Conservation (phyloP, 768 basidiomycete genomes). For the Boletus sp. region DNA sequence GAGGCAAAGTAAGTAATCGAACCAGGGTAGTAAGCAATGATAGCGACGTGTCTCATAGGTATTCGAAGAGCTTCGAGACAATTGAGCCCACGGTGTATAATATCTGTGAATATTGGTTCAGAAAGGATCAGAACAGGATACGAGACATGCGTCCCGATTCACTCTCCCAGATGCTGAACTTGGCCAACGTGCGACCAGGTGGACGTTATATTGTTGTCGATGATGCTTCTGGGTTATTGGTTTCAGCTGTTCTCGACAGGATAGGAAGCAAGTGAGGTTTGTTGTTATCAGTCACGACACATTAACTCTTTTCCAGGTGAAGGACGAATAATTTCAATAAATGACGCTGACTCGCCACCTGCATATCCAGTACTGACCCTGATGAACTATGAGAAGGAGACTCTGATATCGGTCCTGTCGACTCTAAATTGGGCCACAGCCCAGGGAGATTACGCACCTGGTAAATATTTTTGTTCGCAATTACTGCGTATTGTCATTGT, state of each 20-base stretch:
- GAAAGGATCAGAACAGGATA: constrained; percentile 77
- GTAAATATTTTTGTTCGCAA: constrained; percentile 36
- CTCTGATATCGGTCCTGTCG: constrained; percentile 51
- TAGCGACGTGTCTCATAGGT: constrained; percentile 46
- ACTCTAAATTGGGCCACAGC: constrained; percentile 91
- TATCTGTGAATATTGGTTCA: constrained; percentile 86
- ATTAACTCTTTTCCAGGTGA: constrained; percentile 47
- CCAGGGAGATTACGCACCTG: constrained; percentile 69
- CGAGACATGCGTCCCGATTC: constrained; percentile 86
- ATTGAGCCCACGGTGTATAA: constrained; percentile 87
- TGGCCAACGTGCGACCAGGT: constrained; percentile 82
- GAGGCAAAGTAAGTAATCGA: constrained; percentile 78
- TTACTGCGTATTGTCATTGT: constrained; percentile 2
- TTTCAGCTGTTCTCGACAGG: constrained; percentile 80
- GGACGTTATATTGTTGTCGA: constrained; percentile 90
- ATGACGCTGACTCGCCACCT: constrained; percentile 89
- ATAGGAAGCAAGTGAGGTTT: constrained; percentile 63
- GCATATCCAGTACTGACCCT: constrained; percentile 78
- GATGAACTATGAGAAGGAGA: constrained; percentile 79
- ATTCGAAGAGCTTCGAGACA: constrained; percentile 81
- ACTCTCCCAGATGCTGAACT: constrained; percentile 81
- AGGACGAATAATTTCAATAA: constrained; percentile 81
- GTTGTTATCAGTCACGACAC: background rate
- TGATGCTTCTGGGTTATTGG: constrained; percentile 86
- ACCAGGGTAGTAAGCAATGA: background rate